Evolutionary conservation across 768 basidiomycete species (phyloP).

Genomic region (Asterophora lycoperdoides): DNA sequence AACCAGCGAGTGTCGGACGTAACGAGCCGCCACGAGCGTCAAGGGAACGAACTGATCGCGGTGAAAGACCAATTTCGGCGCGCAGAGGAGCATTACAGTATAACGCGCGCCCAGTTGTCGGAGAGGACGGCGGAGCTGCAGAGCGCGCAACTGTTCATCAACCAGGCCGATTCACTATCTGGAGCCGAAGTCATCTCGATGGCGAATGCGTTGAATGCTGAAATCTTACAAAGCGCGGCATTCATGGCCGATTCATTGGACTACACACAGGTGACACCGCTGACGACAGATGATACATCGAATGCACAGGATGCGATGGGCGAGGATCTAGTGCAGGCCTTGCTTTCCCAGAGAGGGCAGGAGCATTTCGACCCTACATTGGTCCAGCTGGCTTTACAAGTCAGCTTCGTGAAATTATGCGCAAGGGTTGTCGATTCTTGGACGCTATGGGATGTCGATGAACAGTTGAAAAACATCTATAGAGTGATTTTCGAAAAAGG

Average conservation of each 20-base stretch:
- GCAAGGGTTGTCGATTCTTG: too few relatives aligned
- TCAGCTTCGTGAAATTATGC: too few relatives aligned
- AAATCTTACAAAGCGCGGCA: slow-evolving; percentile 49
- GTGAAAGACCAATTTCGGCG: slow-evolving; percentile 10
- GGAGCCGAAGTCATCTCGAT: slow-evolving; percentile 45
- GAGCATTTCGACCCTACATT: too few relatives aligned
- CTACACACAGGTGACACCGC: slow-evolving; percentile 10
- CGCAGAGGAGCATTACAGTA: slow-evolving; percentile 5
- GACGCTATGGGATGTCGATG: too few relatives aligned
- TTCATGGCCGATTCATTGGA: slow-evolving; percentile 43
- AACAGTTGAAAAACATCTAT: too few relatives aligned
- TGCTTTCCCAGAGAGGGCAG: too few relatives aligned
- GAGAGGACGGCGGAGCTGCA: slow-evolving; percentile 32
- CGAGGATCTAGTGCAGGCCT: too few relatives aligned
- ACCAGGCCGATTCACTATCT: slow-evolving; percentile 41
- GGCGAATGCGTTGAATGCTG: slow-evolving; percentile 44
- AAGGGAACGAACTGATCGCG: slow-evolving; percentile 2
- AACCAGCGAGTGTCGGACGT: not conserved
- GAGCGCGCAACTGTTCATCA: slow-evolving; percentile 45
- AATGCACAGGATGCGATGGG: too few relatives aligned
- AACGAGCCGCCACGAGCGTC: not conserved
- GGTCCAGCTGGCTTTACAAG: too few relatives aligned
- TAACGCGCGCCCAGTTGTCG: slow-evolving; percentile 7
- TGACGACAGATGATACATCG: too few relatives aligned
- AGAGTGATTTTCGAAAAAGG: too few relatives aligned